phyloP scores from a whole-genome alignment of 2,329 filamentous ascomycete species.

The Penicillium crustosum region DNA sequence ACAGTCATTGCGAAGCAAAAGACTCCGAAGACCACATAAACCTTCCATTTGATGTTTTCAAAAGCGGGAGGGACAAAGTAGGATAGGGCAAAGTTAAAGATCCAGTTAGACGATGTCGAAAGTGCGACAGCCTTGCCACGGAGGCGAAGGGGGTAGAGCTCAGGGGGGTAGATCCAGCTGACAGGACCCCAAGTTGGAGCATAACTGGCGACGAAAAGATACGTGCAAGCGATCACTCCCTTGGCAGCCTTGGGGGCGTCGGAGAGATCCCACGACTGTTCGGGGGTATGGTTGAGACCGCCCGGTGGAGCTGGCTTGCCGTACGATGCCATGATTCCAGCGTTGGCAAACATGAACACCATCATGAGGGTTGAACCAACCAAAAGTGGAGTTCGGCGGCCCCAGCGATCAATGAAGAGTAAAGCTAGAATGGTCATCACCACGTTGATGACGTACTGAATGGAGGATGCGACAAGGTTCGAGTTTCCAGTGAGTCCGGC shows the following conservation, averaged over 20 bases:
- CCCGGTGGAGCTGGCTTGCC: constrained; percentile 44
- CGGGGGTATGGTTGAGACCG: constrained; percentile 33
- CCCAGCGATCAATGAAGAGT: constrained; percentile 73
- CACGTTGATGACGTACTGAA: constrained; percentile 78
- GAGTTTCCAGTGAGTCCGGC: constrained; percentile 61
- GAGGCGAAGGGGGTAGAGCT: constrained; percentile 62
- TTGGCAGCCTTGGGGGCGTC: constrained; percentile 56
- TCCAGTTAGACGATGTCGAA: constrained; percentile 63
- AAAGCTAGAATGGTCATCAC: constrained; percentile 74
- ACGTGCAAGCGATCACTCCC: constrained; percentile 69
- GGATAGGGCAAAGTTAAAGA: constrained; percentile 57
- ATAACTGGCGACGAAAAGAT: constrained; percentile 70
- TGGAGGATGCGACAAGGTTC: constrained; percentile 65
- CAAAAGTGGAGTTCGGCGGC: constrained; percentile 67
- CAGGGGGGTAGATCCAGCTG: constrained; percentile 60
- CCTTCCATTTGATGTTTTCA: constrained; percentile 56
- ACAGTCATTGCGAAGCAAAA: constrained; percentile 68
- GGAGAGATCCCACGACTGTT: constrained; percentile 41
- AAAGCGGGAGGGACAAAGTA: constrained; percentile 60
- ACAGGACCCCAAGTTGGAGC: constrained; percentile 65
- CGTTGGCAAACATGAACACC: constrained; percentile 45
- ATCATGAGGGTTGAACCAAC: constrained; percentile 65
- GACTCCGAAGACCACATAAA: constrained; percentile 72
- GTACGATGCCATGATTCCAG: constrained; percentile 41
- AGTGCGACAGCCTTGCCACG: constrained; percentile 65